A percentile compares a stretch with the other conserved stretches of the same genome.
Conservation (phyloP, 1,139 yeast species). For the Taiozyma sp. region DNA sequence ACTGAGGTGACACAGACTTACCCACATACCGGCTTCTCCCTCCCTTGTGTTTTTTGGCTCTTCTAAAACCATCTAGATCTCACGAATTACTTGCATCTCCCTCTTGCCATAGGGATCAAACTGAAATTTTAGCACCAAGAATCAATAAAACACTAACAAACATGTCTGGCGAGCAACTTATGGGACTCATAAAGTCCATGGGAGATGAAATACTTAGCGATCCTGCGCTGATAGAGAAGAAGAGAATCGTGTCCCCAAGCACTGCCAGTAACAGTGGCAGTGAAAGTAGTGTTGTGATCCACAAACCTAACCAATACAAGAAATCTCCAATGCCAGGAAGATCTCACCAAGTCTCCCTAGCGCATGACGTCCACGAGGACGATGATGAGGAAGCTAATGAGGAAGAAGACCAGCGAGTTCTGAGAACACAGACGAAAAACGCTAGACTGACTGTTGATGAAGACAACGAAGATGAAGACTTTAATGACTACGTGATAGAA, state of each 20-base stretch:
- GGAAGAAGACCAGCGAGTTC: conserved; percentile 6
- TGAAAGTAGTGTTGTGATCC: conserved; percentile 15
- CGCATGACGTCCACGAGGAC: neutral
- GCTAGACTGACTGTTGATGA: neutral
- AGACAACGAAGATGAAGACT: conserved; percentile 25
- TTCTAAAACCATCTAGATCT: neutral
- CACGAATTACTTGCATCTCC: neutral
- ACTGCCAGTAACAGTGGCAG: conserved; percentile 16
- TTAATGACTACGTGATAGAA: conserved; percentile 31
- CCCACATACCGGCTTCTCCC: neutral
- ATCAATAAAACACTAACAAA: neutral
- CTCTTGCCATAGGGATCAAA: neutral
- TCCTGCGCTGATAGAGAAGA: conserved; percentile 16
- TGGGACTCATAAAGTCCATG: conserved; percentile 12
- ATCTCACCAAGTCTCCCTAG: neutral
- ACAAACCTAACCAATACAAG: neutral
- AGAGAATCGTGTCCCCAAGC: conserved; percentile 18
- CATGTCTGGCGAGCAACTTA: conserved; percentile 18
- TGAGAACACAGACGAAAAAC: conserved; percentile 14
- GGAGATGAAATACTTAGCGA: conserved; percentile 16
- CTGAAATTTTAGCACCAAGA: neutral
- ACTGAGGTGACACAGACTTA: neutral
- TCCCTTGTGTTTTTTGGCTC: neutral
- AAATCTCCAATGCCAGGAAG: conserved; percentile 1
- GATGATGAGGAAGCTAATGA: neutral